Conservation (phyloP, 2,329 filamentous ascomycete genomes). For the Teratosphaeria epicoccoides region DNA sequence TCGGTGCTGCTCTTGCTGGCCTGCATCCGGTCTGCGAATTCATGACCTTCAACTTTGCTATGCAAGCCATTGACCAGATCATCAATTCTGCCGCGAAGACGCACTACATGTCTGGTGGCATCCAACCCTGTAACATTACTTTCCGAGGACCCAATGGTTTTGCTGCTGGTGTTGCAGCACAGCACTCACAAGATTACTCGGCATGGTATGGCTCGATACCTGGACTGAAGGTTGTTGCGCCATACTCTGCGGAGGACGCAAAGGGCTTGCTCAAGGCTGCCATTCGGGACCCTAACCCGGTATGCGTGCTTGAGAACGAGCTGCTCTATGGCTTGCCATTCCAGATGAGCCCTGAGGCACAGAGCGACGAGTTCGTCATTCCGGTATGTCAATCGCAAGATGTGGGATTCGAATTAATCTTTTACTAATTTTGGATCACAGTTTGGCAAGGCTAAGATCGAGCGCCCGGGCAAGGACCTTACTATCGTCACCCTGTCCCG, state of each 20-base stretch:
- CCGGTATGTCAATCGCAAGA: conserved; percentile 40
- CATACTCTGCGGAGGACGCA: conserved; percentile 94
- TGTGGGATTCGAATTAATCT: not conserved
- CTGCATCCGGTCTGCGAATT: conserved; percentile 96
- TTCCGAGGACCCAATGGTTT: conserved; percentile 99
- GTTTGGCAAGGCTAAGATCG: conserved; percentile 98
- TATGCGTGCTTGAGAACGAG: conserved; percentile 55
- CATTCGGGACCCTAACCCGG: conserved; percentile 95
- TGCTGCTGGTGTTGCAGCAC: conserved; percentile 84
- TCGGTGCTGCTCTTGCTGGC: conserved; percentile 88
- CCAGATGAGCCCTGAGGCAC: conserved; percentile 93
- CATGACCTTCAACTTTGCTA: conserved; percentile 99
- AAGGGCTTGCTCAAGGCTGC: conserved; percentile 97
- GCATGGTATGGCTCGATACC: conserved; percentile 99
- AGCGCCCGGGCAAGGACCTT: conserved; percentile 88
- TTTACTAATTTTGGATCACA: conserved; percentile 10
- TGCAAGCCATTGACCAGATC: conserved; percentile 99
- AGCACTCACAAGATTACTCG: conserved; percentile 98
- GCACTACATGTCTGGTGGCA: conserved; percentile 99
- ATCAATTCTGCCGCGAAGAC: conserved; percentile 99
- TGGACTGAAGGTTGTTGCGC: conserved; percentile 89
- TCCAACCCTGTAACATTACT: conserved; percentile 98
- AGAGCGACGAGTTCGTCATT: conserved; percentile 92
- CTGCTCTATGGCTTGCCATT: conserved; percentile 84
- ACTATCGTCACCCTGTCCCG: conserved; percentile 92